Evolutionary conservation across 164 flowering plant species (phyloP).

Genomic region (Macadamia tetraphylla): DNA sequence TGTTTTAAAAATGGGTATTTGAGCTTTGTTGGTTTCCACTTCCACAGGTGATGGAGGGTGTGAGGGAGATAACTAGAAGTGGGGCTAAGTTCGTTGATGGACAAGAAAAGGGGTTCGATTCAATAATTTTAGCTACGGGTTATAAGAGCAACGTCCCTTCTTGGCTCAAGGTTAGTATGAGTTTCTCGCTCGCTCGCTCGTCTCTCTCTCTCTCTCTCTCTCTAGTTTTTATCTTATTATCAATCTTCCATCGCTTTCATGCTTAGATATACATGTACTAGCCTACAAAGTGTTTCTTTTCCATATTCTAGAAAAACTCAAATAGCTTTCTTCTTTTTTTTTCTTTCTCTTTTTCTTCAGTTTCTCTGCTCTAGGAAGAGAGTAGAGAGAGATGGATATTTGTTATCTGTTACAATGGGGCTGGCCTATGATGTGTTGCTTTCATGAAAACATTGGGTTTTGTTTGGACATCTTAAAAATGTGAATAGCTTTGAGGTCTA

Average conservation of each 20-base stretch:
- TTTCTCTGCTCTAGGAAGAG: too few relatives aligned
- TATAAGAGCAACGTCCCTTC: conserved; percentile 91
- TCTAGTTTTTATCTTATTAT: conserved; percentile 21
- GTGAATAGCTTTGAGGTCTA: neutral
- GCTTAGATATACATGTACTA: conserved; percentile 30
- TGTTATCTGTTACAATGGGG: too few relatives aligned
- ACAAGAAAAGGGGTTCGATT: conserved; percentile 73
- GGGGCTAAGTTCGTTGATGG: conserved; percentile 81
- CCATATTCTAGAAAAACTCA: conserved; percentile 21
- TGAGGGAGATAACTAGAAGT: conserved; percentile 65
- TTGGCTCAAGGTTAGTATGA: conserved; percentile 83
- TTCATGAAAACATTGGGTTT: conserved; percentile 16
- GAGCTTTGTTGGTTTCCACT: neutral
- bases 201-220: neutral
- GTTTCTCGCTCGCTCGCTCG: neutral
- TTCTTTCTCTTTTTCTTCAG: too few relatives aligned
- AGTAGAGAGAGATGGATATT: too few relatives aligned
- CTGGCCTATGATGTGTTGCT: conserved; percentile 5
- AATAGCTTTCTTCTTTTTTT: neutral
- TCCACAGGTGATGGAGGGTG: conserved; percentile 66
- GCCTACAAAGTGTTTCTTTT: conserved; percentile 41
- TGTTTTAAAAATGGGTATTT: too few relatives aligned
- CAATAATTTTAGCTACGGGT: conserved; percentile 87
- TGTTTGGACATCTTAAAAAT: conserved; percentile 7
- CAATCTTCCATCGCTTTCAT: conserved; percentile 47